Conservation (phyloP, 495 filamentous ascomycete species). For the Xylaria palmicola region DNA sequence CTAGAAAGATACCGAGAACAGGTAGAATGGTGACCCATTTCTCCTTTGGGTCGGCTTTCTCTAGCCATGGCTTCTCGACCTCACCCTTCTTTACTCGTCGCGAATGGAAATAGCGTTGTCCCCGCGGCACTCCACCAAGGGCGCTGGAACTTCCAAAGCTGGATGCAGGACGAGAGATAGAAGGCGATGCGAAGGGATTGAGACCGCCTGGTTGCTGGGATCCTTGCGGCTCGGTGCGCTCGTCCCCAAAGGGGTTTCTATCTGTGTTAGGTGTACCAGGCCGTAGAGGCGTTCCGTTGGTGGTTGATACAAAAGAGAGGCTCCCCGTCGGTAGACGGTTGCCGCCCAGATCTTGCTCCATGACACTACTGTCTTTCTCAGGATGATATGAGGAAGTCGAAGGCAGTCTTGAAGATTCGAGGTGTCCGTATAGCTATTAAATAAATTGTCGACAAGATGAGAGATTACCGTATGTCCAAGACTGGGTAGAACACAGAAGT, state of each 20-base stretch:
- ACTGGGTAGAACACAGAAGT: too few relatives aligned
- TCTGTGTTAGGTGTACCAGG: conserved; percentile 41
- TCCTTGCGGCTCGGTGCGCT: conserved; percentile 33
- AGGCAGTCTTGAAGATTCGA: not conserved
- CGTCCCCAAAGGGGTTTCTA: conserved; percentile 37
- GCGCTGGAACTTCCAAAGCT: conserved; percentile 51
- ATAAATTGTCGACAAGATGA: too few relatives aligned
- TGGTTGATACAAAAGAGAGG: conserved; percentile 27
- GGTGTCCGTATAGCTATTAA: too few relatives aligned
- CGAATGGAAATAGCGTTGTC: conserved; percentile 70
- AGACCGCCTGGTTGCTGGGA: conserved; percentile 26
- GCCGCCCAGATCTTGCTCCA: conserved; percentile 24
- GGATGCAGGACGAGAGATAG: conserved; percentile 53
- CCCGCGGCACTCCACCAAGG: conserved; percentile 27
- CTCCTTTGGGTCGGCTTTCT: conserved; percentile 68
- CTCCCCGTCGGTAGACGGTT: conserved; percentile 15
- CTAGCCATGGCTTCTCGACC: conserved; percentile 67
- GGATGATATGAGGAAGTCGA: not conserved
- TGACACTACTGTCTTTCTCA: not conserved
- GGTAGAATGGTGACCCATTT: conserved; percentile 85
- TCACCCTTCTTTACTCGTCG: conserved; percentile 68
- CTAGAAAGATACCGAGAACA: conserved; percentile 63
- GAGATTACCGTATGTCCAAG: too few relatives aligned
- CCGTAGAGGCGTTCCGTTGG: conserved; percentile 35
- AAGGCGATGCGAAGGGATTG: conserved; percentile 61